Evolutionary conservation across 2,329 filamentous ascomycete species (phyloP).

Genomic region (Colletotrichum coccodes): DNA sequence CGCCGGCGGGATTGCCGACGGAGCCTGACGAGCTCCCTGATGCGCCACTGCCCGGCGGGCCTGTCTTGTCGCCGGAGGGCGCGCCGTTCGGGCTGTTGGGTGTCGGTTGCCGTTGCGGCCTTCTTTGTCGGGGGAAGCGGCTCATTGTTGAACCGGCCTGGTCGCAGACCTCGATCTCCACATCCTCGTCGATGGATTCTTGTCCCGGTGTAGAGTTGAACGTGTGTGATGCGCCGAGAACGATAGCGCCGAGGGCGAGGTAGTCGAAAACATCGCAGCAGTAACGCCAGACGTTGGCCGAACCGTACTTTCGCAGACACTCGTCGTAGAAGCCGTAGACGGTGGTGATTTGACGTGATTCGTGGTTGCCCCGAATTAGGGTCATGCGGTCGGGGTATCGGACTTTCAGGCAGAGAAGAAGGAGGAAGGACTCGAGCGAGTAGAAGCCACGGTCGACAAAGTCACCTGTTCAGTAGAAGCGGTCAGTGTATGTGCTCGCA

Average conservation of each 20-base stretch:
- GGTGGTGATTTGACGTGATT: conserved; percentile 95
- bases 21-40: conserved; percentile 73
- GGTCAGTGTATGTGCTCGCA: background rate
- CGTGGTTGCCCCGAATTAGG: conserved; percentile 93
- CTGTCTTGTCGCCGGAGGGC: conserved; percentile 59
- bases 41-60: conserved; percentile 83
- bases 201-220: conserved; percentile 58
- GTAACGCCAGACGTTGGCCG: conserved; percentile 95
- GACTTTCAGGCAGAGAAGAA: conserved; percentile 95
- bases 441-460: conserved; percentile 99
- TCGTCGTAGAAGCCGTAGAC: conserved; percentile 99
- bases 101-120: conserved; percentile 35
- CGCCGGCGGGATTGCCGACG: conserved; percentile 77
- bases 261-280: conserved; percentile 99
- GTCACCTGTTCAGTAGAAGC: conserved; percentile 69
- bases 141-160: conserved; percentile 83
- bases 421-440: conserved; percentile 94
- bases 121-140: conserved; percentile 66
- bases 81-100: conserved; percentile 42
- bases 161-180: conserved; percentile 94
- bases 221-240: conserved; percentile 83
- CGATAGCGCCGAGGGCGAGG: conserved; percentile 87
- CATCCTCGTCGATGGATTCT: conserved; percentile 72
- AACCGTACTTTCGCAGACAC: conserved; percentile 94
- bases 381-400: conserved; percentile 98